Percentiles rank a stretch among this genome's conserved stretches.
Evolutionary conservation across 306 rosid genomes (phyloP).

Genomic region (Begonia masoniana): DNA sequence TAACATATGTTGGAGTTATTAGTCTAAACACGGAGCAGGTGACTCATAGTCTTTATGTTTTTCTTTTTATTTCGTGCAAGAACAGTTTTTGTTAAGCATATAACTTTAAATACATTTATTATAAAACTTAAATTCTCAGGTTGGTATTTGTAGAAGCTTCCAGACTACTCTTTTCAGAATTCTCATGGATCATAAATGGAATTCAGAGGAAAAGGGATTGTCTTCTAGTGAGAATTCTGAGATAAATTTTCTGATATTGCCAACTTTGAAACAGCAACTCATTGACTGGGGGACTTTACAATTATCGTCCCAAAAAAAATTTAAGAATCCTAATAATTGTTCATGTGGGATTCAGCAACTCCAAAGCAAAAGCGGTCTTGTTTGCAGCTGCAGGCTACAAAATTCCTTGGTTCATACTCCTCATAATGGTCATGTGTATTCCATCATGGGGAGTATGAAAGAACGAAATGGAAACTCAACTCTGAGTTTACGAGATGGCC

Average conservation of each 20-base stretch:
- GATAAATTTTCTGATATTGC: constrained; percentile 73
- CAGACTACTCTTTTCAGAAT: constrained; percentile 40
- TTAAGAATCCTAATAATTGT: constrained; percentile 14
- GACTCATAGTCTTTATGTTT: constrained; percentile 1
- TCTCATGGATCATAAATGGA: constrained; percentile 25
- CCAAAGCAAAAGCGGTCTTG: constrained; percentile 28
- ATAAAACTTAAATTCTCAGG: constrained; percentile 26
- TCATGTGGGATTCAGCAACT: constrained; percentile 6
- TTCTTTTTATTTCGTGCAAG: too few relatives aligned
- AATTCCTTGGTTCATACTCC: constrained; percentile 61
- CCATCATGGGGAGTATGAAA: constrained; percentile 25
- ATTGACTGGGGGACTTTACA: constrained; percentile 55
- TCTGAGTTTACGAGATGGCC: constrained; percentile 25
- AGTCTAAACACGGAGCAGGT: constrained; percentile 43
- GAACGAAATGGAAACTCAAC: constrained; percentile 44
- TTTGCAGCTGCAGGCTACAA: constrained; percentile 41
- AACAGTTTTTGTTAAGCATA: too few relatives aligned
- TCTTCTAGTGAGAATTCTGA: constrained; percentile 23
- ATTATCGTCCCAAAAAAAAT: constrained; percentile 8
- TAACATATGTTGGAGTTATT: constrained; percentile 36
- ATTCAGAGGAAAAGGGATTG: constrained; percentile 9
- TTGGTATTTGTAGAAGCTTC: constrained; percentile 42
- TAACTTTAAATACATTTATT: background rate
- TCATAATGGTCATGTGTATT: constrained; percentile 43
- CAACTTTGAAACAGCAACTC: constrained; percentile 15